These are phyloP conservation scores for Vitis rupestris DNA, from an alignment of 164 flowering plant species.

Conservation along the genomic window DNA sequence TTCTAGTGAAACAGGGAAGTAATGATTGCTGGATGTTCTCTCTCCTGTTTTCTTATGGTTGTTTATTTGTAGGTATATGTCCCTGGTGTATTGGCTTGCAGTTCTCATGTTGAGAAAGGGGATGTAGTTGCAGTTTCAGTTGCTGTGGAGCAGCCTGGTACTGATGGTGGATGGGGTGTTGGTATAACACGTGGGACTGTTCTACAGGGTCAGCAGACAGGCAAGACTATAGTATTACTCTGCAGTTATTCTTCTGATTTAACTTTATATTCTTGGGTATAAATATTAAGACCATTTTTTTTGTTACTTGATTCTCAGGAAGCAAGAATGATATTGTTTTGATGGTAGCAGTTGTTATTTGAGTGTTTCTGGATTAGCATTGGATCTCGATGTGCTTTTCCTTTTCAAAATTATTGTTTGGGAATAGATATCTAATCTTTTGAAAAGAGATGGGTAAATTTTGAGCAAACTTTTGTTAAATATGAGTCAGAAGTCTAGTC, in stretches of 20 bases:
- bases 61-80: slow-evolving; percentile 64
- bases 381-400: not conserved
- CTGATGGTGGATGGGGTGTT: slow-evolving; percentile 72
- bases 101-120: slow-evolving; percentile 93
- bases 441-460: not conserved
- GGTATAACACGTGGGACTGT: slow-evolving; percentile 90
- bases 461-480: too few relatives aligned
- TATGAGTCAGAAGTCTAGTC: too few relatives aligned
- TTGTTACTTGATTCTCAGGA: not conserved
- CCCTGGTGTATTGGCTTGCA: slow-evolving; percentile 98
- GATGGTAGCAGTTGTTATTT: too few relatives aligned
- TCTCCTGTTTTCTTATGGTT: not conserved
- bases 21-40: not conserved
- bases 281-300: not conserved
- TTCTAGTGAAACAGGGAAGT: too few relatives aligned
- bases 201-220: slow-evolving; percentile 70
- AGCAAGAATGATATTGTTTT: too few relatives aligned
- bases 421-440: not conserved
- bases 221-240: slow-evolving; percentile 27
- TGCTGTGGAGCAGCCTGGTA: slow-evolving; percentile 75
- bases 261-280: not conserved
- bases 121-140: slow-evolving; percentile 91
- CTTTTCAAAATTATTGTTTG: not conserved
- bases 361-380: too few relatives aligned
- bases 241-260: not conserved